Evolutionary conservation across 2,329 filamentous ascomycete species (phyloP).

Genomic region (Neopestalotiopsis clavispora): DNA sequence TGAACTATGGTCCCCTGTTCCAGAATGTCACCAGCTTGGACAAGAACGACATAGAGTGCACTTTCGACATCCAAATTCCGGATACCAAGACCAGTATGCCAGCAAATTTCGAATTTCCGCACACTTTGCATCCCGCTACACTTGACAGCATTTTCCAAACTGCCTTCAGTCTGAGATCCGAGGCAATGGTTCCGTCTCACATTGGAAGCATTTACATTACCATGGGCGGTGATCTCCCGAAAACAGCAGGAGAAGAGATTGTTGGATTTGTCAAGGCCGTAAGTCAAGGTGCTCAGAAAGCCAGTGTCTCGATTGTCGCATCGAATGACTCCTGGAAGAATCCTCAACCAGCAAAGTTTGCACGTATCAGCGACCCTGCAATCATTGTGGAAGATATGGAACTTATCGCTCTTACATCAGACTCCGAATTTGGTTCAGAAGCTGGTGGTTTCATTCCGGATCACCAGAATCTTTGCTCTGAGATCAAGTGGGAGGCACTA

Average conservation of each 20-base stretch:
- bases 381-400: constrained; percentile 51
- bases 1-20: constrained; percentile 57
- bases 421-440: constrained; percentile 22
- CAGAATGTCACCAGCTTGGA: constrained; percentile 48
- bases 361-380: constrained; percentile 29
- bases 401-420: constrained; percentile 43
- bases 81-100: constrained; percentile 60
- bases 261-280: constrained; percentile 46
- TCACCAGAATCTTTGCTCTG: constrained; percentile 53
- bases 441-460: constrained; percentile 49
- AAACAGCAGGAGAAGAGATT: constrained; percentile 40
- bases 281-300: constrained; percentile 41
- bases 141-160: constrained; percentile 62
- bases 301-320: constrained; percentile 50
- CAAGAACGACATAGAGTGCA: constrained; percentile 39
- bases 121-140: constrained; percentile 62
- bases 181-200: constrained; percentile 55
- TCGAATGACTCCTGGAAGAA: constrained; percentile 35
- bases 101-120: constrained; percentile 54
- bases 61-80: constrained; percentile 47
- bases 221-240: constrained; percentile 35
- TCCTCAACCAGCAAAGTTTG: background rate
- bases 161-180: constrained; percentile 49
- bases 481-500: constrained; percentile 50
- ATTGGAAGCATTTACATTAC: constrained; percentile 53